A percentile compares a stretch with the other conserved stretches of the same genome.
phyloP scores from a whole-genome alignment of 257 asterid genomes.

The Jacaranda mimosifolia region DNA sequence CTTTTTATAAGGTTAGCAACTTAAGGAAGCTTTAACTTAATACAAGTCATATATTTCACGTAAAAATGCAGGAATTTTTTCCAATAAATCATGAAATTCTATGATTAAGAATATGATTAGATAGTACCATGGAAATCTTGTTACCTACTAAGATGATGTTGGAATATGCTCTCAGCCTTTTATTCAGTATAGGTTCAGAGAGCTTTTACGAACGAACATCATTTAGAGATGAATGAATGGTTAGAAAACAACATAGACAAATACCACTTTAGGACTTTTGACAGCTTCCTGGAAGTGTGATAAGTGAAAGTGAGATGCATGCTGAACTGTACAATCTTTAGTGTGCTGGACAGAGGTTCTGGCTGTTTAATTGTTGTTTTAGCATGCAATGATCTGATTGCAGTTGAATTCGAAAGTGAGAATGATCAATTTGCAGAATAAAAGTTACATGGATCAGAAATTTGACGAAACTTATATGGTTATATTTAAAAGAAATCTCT shows the following conservation, averaged over 20 bases:
- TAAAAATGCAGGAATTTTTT: background rate
- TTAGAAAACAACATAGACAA: background rate
- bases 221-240: background rate
- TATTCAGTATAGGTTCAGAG: too few relatives aligned
- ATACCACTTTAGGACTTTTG: background rate
- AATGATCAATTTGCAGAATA: background rate
- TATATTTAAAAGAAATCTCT: conserved; percentile 7
- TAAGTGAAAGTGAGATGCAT: background rate
- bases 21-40: background rate
- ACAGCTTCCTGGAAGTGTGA: background rate
- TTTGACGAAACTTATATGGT: background rate
- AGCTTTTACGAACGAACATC: background rate
- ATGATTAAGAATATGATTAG: background rate
- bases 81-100: background rate
- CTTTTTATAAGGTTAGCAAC: background rate
- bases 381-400: background rate
- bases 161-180: too few relatives aligned
- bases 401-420: background rate
- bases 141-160: too few relatives aligned
- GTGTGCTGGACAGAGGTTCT: background rate
- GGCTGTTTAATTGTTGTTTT: background rate
- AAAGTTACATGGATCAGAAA: background rate
- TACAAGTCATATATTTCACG: background rate
- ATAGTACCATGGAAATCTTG: background rate
- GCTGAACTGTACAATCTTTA: background rate